These are phyloP conservation scores for Coprinopsis cinerea DNA, from an alignment of 768 basidiomycete genomes.

Conservation along the genomic window DNA sequence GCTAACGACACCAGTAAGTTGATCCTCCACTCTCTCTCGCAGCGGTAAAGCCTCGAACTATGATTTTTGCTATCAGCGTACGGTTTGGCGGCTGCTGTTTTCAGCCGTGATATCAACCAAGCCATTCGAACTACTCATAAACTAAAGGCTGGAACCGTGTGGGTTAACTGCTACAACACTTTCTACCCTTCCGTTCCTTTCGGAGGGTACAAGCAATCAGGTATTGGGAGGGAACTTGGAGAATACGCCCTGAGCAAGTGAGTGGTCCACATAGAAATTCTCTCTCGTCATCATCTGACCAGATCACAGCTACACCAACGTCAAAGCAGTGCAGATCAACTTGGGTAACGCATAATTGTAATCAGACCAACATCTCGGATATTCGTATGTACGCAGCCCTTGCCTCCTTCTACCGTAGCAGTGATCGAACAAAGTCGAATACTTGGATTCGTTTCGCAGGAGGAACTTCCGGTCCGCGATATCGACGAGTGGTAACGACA, in stretches of 20 bases:
- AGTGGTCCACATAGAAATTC: conserved; percentile 16
- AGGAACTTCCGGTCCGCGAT: too few relatives aligned
- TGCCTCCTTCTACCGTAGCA: too few relatives aligned
- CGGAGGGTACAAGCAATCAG: conserved; percentile 70
- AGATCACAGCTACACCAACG: conserved; percentile 41
- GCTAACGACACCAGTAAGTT: conserved; percentile 4
- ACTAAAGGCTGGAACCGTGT: conserved; percentile 13
- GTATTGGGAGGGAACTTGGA: conserved; percentile 65
- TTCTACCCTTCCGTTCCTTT: conserved; percentile 52
- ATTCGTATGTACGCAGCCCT: too few relatives aligned
- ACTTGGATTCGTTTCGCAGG: too few relatives aligned
- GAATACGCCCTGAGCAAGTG: conserved; percentile 55
- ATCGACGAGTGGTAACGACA: too few relatives aligned
- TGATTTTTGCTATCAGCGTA: conserved; percentile 51
- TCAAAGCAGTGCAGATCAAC: conserved; percentile 62
- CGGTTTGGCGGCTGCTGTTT: conserved; percentile 76
- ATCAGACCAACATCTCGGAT: too few relatives aligned
- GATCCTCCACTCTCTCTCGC: conserved; percentile 16
- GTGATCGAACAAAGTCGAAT: too few relatives aligned
- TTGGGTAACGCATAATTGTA: conserved; percentile 23
- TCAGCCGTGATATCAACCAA: conserved; percentile 60
- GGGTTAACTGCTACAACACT: conserved; percentile 39
- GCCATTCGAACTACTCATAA: conserved; percentile 58
- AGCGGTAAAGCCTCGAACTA: conserved; percentile 50
- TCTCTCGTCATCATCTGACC: neutral